phyloP scores from a whole-genome alignment of 1,284 basidiomycete genomes.

The Ganoderma boninense region DNA sequence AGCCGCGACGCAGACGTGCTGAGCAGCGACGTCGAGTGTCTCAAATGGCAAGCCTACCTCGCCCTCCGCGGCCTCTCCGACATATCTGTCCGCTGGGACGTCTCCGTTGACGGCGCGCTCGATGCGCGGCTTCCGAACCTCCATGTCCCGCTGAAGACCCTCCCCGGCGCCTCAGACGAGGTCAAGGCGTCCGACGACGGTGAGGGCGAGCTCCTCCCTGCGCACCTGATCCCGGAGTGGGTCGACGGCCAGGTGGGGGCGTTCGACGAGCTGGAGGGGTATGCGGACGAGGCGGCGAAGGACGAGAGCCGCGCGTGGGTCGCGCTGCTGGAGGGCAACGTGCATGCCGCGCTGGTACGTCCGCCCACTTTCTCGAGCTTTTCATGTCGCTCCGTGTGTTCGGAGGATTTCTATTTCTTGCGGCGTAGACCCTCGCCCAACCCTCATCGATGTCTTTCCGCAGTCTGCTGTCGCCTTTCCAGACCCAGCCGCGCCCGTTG shows the following conservation, averaged over 20 bases:
- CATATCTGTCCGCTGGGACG: conserved; percentile 69
- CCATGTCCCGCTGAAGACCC: conserved; percentile 48
- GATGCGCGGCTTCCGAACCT: conserved; percentile 73
- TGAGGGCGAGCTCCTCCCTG: conserved; percentile 63
- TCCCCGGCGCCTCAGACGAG: conserved; percentile 27
- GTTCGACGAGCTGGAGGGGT: conserved; percentile 67
- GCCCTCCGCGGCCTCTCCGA: conserved; percentile 67
- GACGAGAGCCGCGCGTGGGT: conserved; percentile 85
- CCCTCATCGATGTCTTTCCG: conserved; percentile 51
- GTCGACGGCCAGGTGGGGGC: conserved; percentile 59
- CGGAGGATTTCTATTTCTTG: conserved; percentile 14
- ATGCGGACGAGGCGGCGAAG: conserved; percentile 59
- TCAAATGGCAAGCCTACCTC: conserved; percentile 87
- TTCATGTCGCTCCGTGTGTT: neutral
- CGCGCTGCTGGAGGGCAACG: conserved; percentile 72
- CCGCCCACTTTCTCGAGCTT: conserved; percentile 36
- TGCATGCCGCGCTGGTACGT: conserved; percentile 80
- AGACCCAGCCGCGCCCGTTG: conserved; percentile 41
- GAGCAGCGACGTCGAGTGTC: conserved; percentile 80
- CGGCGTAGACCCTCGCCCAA: conserved; percentile 57
- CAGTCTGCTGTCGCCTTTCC: conserved; percentile 45
- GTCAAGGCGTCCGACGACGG: conserved; percentile 40
- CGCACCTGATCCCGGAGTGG: conserved; percentile 76
- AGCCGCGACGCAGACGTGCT: conserved; percentile 49
- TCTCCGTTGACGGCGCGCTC: conserved; percentile 70